Evolutionary conservation across 768 basidiomycete species (phyloP).

Genomic region (Lentinus tigrinus): DNA sequence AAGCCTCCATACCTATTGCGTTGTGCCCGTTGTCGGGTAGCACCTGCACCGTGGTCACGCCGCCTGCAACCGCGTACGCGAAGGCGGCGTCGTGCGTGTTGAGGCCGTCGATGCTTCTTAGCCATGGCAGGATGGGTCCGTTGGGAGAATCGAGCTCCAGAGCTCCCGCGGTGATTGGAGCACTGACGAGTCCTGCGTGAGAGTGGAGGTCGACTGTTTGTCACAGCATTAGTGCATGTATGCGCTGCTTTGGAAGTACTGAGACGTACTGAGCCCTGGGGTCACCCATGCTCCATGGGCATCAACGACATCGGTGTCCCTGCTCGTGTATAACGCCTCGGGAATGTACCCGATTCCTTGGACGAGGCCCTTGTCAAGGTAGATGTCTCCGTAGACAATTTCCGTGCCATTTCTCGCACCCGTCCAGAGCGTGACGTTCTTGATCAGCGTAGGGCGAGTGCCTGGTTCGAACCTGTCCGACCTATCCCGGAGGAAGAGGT

Average conservation of each 20-base stretch:
- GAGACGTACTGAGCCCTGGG: conserved; percentile 52
- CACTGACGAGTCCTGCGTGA: conserved; percentile 71
- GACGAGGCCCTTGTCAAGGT: conserved; percentile 66
- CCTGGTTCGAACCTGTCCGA: conserved; percentile 71
- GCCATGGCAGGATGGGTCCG: conserved; percentile 72
- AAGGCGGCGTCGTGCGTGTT: conserved; percentile 84
- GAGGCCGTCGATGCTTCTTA: conserved; percentile 80
- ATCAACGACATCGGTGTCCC: conserved; percentile 55
- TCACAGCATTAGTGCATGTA: background rate
- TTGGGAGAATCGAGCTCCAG: conserved; percentile 56
- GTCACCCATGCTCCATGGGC: conserved; percentile 67
- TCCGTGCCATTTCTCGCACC: conserved; percentile 57
- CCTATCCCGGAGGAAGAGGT: conserved; percentile 28
- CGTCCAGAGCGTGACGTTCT: conserved; percentile 69
- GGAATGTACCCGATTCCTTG: conserved; percentile 57
- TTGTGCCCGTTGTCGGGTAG: conserved; percentile 71
- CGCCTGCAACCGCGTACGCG: conserved; percentile 76
- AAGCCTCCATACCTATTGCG: conserved; percentile 54
- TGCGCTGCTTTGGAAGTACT: background rate
- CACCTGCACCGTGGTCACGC: conserved; percentile 82
- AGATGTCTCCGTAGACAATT: conserved; percentile 57
- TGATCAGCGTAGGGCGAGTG: conserved; percentile 64
- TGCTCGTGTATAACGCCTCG: conserved; percentile 30
- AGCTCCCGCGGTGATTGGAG: conserved; percentile 51
- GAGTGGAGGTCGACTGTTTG: conserved; percentile 46